Conservation (phyloP, 1,284 basidiomycete genomes). For the Puccinia sorghi region DNA sequence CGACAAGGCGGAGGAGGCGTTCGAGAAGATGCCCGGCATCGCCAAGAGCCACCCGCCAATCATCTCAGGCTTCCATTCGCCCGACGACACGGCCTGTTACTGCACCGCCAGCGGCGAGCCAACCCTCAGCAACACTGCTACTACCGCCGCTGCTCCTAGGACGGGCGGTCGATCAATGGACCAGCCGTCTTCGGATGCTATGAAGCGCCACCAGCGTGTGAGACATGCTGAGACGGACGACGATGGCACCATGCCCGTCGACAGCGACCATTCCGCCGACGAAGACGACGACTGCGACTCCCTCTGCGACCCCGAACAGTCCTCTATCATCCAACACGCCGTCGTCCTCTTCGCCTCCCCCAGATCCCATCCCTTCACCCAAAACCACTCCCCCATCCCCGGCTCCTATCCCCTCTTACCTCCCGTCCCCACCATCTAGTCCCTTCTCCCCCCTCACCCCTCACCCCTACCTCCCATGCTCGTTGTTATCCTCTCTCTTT, state of each 20-base stretch:
- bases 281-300: constrained; percentile 5
- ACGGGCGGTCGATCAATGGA: too few relatives aligned
- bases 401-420: constrained; percentile 13
- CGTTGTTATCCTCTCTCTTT: neutral
- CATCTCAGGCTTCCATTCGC: neutral
- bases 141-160: too few relatives aligned
- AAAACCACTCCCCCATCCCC: neutral
- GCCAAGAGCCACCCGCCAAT: neutral
- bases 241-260: neutral
- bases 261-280: neutral
- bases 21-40: neutral
- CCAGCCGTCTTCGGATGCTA: neutral
- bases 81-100: neutral
- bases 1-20: constrained; percentile 15
- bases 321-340: neutral
- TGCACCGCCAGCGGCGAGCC: neutral
- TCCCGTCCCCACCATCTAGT: neutral
- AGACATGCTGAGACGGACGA: constrained; percentile 17
- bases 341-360: neutral
- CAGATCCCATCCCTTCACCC: neutral
- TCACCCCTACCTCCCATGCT: too few relatives aligned
- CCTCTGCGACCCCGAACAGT: constrained; percentile 22
- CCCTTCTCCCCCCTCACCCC: neutral
- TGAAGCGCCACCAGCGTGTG: neutral
- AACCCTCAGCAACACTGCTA: neutral